phyloP scores from a whole-genome alignment of 495 filamentous ascomycete genomes.

The Penicillium crystallinum region DNA sequence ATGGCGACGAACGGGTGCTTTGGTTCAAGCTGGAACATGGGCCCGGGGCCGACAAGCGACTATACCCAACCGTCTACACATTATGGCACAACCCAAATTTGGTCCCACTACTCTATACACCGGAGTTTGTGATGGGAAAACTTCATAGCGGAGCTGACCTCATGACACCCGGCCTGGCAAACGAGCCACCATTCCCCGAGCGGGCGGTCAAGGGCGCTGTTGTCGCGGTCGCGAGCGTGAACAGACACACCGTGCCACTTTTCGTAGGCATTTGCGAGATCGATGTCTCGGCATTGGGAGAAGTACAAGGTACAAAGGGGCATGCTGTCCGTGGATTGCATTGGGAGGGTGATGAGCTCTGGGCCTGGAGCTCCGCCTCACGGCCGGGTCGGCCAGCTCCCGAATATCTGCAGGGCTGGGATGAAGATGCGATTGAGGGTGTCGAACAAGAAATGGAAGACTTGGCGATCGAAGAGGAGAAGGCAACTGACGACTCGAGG shows the following conservation, averaged over 20 bases:
- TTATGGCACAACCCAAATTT: slow-evolving; percentile 61
- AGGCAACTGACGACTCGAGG: slow-evolving; percentile 22
- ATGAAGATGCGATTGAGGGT: slow-evolving; percentile 32
- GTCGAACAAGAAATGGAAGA: slow-evolving; percentile 38
- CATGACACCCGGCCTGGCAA: slow-evolving; percentile 69
- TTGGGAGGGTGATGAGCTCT: slow-evolving; percentile 72
- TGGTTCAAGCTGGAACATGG: slow-evolving; percentile 66
- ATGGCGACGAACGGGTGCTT: slow-evolving; percentile 58
- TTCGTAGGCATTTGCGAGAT: slow-evolving; percentile 65
- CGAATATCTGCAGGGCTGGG: slow-evolving; percentile 46
- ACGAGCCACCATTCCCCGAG: slow-evolving; percentile 62
- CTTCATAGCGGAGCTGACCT: slow-evolving; percentile 61
- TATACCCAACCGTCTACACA: slow-evolving; percentile 68
- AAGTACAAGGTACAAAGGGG: slow-evolving; percentile 61
- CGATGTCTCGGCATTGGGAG: slow-evolving; percentile 52
- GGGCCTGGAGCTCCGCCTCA: slow-evolving; percentile 56
- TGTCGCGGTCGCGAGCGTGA: slow-evolving; percentile 61
- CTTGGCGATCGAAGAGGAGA: slow-evolving; percentile 34
- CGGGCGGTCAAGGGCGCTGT: slow-evolving; percentile 57
- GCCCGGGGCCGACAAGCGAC: slow-evolving; percentile 38
- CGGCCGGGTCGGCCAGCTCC: slow-evolving; percentile 48
- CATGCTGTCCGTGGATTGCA: slow-evolving; percentile 63
- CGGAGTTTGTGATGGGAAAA: slow-evolving; percentile 57
- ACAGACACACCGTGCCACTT: slow-evolving; percentile 55
- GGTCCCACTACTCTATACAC: slow-evolving; percentile 60